Evolutionary conservation across 257 asterid genomes (phyloP).

Genomic region (Lycium barbarum): DNA sequence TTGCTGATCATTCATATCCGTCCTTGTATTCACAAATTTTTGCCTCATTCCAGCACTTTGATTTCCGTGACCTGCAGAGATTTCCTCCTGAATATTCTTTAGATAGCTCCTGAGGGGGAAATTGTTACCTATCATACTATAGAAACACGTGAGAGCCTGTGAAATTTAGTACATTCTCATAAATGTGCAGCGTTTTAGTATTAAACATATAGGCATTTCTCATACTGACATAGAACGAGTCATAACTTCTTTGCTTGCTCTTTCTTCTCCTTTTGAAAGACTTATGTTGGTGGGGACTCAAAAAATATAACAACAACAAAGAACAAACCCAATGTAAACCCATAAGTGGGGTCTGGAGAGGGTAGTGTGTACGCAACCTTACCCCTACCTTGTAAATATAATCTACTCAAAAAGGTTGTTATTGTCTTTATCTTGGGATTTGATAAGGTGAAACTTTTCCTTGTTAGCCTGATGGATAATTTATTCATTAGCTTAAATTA

Average conservation of each 20-base stretch:
- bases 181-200: neutral
- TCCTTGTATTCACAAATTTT: neutral
- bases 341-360: too few species aligned
- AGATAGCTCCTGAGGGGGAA: neutral
- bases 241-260: neutral
- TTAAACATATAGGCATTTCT: neutral
- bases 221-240: neutral
- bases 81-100: neutral
- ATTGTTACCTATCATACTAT: neutral
- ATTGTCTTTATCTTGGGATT: constrained; percentile 19
- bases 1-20: neutral
- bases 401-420: neutral
- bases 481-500: neutral
- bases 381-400: too few species aligned
- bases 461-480: neutral
- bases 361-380: too few species aligned
- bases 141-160: neutral
- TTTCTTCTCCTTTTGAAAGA: neutral
- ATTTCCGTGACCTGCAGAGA: neutral
- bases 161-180: constrained; percentile 7
- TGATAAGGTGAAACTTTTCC: neutral
- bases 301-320: too few species aligned
- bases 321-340: too few species aligned
- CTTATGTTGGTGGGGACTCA: neutral
- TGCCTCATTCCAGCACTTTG: neutral